Evolutionary conservation across 1,139 yeast genomes (phyloP).

Genomic region (Yamadazyma dendronema): DNA sequence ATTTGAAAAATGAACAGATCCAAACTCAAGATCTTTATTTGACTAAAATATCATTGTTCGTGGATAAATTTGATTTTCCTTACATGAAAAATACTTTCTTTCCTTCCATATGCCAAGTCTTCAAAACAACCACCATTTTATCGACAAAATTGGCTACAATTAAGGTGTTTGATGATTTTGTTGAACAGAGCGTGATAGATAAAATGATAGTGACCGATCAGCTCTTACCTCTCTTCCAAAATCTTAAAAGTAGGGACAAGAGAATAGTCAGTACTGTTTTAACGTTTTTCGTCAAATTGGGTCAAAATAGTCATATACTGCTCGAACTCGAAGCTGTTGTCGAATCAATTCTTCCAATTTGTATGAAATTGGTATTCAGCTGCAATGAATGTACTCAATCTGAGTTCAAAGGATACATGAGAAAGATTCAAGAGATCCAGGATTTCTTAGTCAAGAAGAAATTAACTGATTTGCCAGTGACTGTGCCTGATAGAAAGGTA

Average conservation of each 20-base stretch:
- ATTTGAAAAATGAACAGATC: constrained; percentile 31
- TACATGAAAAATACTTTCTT: constrained; percentile 69
- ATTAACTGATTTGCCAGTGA: constrained; percentile 24
- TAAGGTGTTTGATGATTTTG: constrained; percentile 58
- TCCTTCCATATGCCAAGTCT: constrained; percentile 69
- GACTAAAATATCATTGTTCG: constrained; percentile 39
- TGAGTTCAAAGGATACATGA: constrained; percentile 35
- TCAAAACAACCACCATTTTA: constrained; percentile 78
- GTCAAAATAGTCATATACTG: constrained; percentile 35
- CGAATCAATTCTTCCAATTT: constrained; percentile 39
- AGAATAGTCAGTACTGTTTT: constrained; percentile 59
- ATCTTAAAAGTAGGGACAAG: constrained; percentile 76
- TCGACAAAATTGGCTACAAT: constrained; percentile 74
- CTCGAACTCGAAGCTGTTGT: constrained; percentile 37
- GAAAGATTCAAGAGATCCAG: constrained; percentile 29
- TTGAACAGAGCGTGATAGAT: constrained; percentile 63
- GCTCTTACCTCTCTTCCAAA: constrained; percentile 69
- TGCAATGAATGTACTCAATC: constrained; percentile 39
- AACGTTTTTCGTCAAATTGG: constrained; percentile 47
- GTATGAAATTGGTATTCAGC: constrained; percentile 38
- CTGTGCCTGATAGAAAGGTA: constrained; percentile 12
- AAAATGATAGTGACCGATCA: constrained; percentile 72
- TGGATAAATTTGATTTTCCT: constrained; percentile 63
- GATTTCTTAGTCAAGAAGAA: constrained; percentile 27
- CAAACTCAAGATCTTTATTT: constrained; percentile 59